A percentile compares a stretch with the other conserved stretches of the same genome.
Conservation (phyloP, 805 yeast genomes). For the Nakazawaea ernobii region DNA sequence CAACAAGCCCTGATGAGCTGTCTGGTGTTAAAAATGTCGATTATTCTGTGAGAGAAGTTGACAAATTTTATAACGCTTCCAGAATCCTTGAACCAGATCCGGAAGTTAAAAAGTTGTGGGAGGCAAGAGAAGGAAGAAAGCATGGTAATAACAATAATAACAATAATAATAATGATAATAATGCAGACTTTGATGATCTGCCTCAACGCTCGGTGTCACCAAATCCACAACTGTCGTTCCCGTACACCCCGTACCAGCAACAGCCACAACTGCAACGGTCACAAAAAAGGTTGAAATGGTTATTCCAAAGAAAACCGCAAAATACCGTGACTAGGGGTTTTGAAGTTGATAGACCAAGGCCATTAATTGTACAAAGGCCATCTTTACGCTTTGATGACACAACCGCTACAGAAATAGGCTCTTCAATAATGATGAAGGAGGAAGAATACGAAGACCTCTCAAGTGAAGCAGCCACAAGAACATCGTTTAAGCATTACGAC, state of each 20-base stretch:
- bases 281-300: conserved; percentile 15
- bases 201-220: conserved; percentile 10
- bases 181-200: not conserved
- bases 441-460: conserved; percentile 4
- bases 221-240: conserved; percentile 16
- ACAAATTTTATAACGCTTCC: conserved; percentile 39
- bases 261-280: conserved; percentile 16
- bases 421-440: not conserved
- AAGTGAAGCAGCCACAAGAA: not conserved
- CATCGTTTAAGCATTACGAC: not conserved
- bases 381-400: conserved; percentile 4
- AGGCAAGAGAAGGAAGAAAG: conserved; percentile 31
- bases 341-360: conserved; percentile 17
- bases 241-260: conserved; percentile 21
- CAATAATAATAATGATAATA: not conserved
- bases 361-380: conserved; percentile 17
- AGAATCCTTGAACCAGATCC: conserved; percentile 39
- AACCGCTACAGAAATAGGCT: not conserved
- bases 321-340: not conserved
- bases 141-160: not conserved
- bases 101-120: conserved; percentile 48
- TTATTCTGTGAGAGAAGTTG: conserved; percentile 59
- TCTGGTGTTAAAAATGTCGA: conserved; percentile 25
- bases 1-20: not conserved
- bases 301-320: not conserved